Evolutionary conservation across 768 basidiomycete species (phyloP).

Genomic region (Lactarius sp.): DNA sequence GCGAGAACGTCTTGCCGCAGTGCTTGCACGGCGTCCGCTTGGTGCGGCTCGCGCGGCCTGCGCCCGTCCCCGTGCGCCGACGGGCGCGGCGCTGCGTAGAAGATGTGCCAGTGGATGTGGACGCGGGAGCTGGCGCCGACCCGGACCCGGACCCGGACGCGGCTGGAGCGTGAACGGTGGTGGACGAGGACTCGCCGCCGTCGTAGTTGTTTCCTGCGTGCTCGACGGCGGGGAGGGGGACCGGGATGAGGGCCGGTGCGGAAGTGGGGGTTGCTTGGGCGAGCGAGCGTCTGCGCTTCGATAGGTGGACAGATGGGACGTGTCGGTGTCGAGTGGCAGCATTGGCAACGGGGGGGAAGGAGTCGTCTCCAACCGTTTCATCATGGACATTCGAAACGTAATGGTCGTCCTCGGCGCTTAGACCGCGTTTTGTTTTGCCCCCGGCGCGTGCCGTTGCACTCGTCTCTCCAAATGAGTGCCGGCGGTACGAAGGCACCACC

Average conservation of each 20-base stretch:
- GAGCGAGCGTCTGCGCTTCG: slow-evolving; percentile 3
- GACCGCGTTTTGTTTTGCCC: not conserved
- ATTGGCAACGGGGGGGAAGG: not conserved
- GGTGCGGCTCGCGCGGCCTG: not conserved
- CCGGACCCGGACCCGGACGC: not conserved
- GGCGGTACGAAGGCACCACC: not conserved
- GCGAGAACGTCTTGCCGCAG: slow-evolving; percentile 14
- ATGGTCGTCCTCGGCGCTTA: not conserved
- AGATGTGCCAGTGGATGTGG: not conserved
- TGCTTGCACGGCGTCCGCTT: slow-evolving; percentile 8
- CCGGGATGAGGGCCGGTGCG: not conserved
- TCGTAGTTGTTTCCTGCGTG: not conserved
- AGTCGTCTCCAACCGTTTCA: not conserved
- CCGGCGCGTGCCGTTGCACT: not conserved
- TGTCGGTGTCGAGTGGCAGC: not conserved
- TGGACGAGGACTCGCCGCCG: not conserved
- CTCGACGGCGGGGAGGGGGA: slow-evolving; percentile 1
- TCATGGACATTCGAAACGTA: not conserved
- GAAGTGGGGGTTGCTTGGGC: not conserved
- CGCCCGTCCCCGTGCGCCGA: not conserved
- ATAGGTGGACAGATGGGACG: not conserved
- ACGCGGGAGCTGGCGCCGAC: not conserved
- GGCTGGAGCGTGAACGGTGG: too few relatives aligned
- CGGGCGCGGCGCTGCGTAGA: not conserved
- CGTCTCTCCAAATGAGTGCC: slow-evolving; percentile 1